Evolutionary conservation across 202 grass and related monocot species (phyloP), one percentile per base, ranked within the genome.

Genomic region (Digitaria exilis): DNA sequence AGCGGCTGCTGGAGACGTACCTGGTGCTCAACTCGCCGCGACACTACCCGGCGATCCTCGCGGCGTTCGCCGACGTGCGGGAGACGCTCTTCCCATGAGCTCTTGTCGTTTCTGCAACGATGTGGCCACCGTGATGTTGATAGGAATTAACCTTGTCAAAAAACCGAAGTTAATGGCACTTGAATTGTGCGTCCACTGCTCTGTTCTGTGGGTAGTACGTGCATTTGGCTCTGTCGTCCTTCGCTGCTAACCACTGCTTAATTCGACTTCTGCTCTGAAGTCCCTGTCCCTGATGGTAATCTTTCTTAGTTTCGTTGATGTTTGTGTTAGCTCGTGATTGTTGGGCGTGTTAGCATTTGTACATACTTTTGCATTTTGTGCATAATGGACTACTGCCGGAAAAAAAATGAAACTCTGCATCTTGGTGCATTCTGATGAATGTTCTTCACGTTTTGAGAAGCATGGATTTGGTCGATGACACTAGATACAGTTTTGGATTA

Each of bases 61-160:
- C 92, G 43, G 95, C 95, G 73, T 97, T 94, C 75, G 79, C 92
- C 31, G 90, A 97, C 89, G 88, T 97, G 57, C 88, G 92, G 82
- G 86, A 94, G 68, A 75, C 81, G 62, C 73, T 97, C 22, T 88
- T 89, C 52, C 86, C 89, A 16, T 90, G 67, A 89, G 44, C 22
- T 39, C 73, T 9, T 0, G 0, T 32, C 45, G 26, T 11, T 22
- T 0, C 14, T 2, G 34, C 7, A 30, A 4, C 48, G 60, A 59
- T 75, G 67, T 18, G 51, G 44, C 21, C n/a, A 26, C 2, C 7
- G 41, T 49, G 37, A 11, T 75, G 63, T 73, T 48, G 65, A 79
- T 84, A 87, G 61, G 32, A 83, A 22, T 75, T 80, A 84, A 84
- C 80, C 17, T 46, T 70, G 28, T 39, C n/a, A 42, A 45, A 58